Base-by-base conservation (phyloP, 75 land plant species). In the Gnetum montanum region DNA sequence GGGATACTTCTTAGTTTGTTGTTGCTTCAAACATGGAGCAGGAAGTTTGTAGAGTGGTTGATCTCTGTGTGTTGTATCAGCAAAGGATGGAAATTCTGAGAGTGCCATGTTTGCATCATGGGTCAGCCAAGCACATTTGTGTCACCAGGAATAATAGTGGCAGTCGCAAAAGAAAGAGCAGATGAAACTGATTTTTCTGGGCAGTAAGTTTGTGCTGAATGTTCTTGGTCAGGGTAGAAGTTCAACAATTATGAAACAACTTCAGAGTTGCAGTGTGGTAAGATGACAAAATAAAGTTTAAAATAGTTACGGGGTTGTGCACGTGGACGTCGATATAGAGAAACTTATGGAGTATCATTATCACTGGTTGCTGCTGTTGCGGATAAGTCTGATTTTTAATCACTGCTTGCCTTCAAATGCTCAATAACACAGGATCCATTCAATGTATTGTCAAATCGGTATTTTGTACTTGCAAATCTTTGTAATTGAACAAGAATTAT, bases 81-180 rank as follows among this genome's bases (percentile, higher is more conserved):
- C 78, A 54, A 75, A 54, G 60, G 35, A 36, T 43, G 75, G 78
- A 13, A 75, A 75, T 45, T 75, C 78, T 23, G 78, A 75, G 49
- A 70, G 78, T 60, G 78, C 75, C 15, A 75, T 75, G 78, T 54
- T 75, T 43, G 78, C 78, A 33, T 75, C 78, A 29, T 75, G 78
- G 78, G 78, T 75, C 12, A 75, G 78, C 68, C 78, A 75, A 66
- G 78, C 78, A 75, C 69, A 29, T 75, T 75, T 51, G 75, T 75
- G 19, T 75, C 78, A 22, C 75, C 78, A 25, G 78, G 78, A 13
- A 35, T 75, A 29, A 75, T 75, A 12, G 38, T 75, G 40, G 78
- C 78, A 23, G 78, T 70, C 10, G 76, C 78, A 35, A 75, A 75
- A 60, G 78, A 75, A 16, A 49, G 78, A 30, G 78, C 78, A 13